These are phyloP conservation scores for Plenodomus tracheiphilus DNA, from an alignment of 2,329 filamentous ascomycete genomes.

Conservation along the genomic window DNA sequence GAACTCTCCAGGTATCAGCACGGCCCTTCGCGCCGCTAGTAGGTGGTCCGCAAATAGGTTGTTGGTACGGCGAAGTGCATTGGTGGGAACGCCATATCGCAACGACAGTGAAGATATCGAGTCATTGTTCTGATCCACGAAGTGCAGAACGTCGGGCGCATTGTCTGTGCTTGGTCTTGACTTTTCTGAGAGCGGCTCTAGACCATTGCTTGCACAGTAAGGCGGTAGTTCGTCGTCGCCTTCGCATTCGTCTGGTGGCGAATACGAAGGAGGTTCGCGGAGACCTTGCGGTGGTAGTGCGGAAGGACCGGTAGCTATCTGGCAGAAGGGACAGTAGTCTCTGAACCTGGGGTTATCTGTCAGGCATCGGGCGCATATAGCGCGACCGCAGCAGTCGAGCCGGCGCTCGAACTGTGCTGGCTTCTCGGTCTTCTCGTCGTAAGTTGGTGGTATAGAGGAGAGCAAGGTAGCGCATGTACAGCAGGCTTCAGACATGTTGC, in stretches of 20 bases:
- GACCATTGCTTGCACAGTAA: slow-evolving; percentile 44
- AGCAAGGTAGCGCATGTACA: slow-evolving; percentile 72
- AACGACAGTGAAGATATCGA: slow-evolving; percentile 70
- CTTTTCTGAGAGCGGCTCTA: slow-evolving; percentile 39
- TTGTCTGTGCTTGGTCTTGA: slow-evolving; percentile 28
- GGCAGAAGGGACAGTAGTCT: slow-evolving; percentile 73
- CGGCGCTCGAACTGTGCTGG: slow-evolving; percentile 62
- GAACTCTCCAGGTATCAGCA: slow-evolving; percentile 71
- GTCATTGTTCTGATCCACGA: slow-evolving; percentile 71
- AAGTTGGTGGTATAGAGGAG: slow-evolving; percentile 56
- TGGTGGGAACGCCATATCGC: slow-evolving; percentile 68
- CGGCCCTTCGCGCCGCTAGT: slow-evolving; percentile 67
- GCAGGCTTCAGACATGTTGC: slow-evolving; percentile 55
- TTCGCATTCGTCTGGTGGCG: slow-evolving; percentile 42
- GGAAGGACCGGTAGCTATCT: slow-evolving; percentile 66
- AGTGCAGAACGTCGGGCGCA: slow-evolving; percentile 72
- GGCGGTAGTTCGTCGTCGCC: slow-evolving; percentile 49
- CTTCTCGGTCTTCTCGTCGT: slow-evolving; percentile 63
- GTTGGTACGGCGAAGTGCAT: slow-evolving; percentile 67
- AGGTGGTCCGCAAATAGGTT: slow-evolving; percentile 73
- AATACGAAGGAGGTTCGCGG: slow-evolving; percentile 69
- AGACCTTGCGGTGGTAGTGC: slow-evolving; percentile 64
- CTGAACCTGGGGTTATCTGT: slow-evolving; percentile 70
- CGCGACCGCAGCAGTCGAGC: slow-evolving; percentile 69
- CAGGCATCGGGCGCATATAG: slow-evolving; percentile 73